Percentiles rank a stretch among this genome's conserved stretches.
These are phyloP conservation scores for Peribolospora baueri DNA, from an alignment of 768 basidiomycete genomes.

Conservation along the genomic window DNA sequence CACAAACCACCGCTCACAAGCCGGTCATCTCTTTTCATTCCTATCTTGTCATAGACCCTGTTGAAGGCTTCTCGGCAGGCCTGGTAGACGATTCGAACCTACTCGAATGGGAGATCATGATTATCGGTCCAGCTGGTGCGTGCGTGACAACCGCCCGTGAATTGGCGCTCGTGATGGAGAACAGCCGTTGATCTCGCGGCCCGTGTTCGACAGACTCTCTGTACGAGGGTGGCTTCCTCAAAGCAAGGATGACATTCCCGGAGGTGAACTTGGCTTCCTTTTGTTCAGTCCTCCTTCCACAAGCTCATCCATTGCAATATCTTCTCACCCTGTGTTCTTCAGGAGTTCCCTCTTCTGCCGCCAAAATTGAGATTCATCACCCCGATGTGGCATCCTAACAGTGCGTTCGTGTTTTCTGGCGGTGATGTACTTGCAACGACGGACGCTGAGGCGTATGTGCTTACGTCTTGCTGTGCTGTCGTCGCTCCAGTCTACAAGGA, in stretches of 20 bases:
- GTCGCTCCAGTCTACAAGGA: slow-evolving; percentile 19
- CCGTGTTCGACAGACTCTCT: slow-evolving; percentile 17
- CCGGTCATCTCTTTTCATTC: too few species aligned
- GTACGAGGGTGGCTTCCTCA: slow-evolving; percentile 83
- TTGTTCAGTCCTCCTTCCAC: not conserved
- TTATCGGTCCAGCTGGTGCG: slow-evolving; percentile 41
- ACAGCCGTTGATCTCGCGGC: not conserved
- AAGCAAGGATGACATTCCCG: slow-evolving; percentile 70
- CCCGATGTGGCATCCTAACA: slow-evolving; percentile 27
- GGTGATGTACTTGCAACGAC: not conserved
- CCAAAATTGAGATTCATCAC: slow-evolving; percentile 53
- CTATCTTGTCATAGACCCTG: slow-evolving; percentile 26
- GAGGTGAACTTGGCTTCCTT: slow-evolving; percentile 15
- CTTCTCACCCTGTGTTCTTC: not conserved
- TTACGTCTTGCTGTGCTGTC: not conserved
- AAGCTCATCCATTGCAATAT: not conserved
- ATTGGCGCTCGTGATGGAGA: not conserved
- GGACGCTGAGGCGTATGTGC: too few species aligned
- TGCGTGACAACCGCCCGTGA: not conserved
- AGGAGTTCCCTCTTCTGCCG: slow-evolving; percentile 64
- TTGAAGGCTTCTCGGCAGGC: slow-evolving; percentile 94
- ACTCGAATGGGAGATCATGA: slow-evolving; percentile 87
- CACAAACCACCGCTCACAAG: too few species aligned
- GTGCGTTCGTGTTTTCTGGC: slow-evolving; percentile 11
- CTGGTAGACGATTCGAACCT: slow-evolving; percentile 85